A percentile compares a stretch with the other conserved stretches of the same genome.
phyloP scores from a whole-genome alignment of 768 basidiomycete species.

The Phaffia tasmanica region DNA sequence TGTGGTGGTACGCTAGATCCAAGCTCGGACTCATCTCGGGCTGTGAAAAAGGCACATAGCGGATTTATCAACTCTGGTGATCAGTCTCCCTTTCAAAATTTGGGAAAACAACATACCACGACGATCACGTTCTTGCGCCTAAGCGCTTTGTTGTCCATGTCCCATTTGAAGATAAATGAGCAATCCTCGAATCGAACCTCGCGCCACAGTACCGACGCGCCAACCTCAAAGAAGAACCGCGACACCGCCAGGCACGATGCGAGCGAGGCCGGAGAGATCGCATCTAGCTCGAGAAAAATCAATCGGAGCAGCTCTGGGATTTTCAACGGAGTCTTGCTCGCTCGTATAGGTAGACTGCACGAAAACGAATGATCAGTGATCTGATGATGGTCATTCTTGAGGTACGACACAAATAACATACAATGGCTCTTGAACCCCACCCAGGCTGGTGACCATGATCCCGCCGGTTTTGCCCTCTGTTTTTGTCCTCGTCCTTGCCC shows the following conservation, averaged over 20 bases:
- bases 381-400: too few relatives aligned
- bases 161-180: slow-evolving; percentile 4
- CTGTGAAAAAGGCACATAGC: not conserved
- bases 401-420: too few relatives aligned
- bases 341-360: too few relatives aligned
- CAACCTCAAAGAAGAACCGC: slow-evolving; percentile 8
- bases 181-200: slow-evolving; percentile 18
- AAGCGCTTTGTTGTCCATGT: not conserved
- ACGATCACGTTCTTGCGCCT: not conserved
- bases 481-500: too few relatives aligned
- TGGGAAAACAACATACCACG: not conserved
- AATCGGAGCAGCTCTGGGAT: slow-evolving; percentile 17
- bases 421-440: too few relatives aligned
- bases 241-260: not conserved
- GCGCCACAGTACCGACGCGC: slow-evolving; percentile 5
- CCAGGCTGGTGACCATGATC: too few relatives aligned
- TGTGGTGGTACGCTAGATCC: not conserved
- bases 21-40: too few relatives aligned
- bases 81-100: not conserved
- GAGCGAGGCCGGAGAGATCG: slow-evolving; percentile 1
- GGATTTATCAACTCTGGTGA: too few relatives aligned
- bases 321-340: slow-evolving; percentile 1
- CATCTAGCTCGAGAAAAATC: slow-evolving; percentile 5
- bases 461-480: too few relatives aligned
- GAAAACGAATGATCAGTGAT: too few relatives aligned